Conservation (phyloP, 2,329 filamentous ascomycete genomes). For the Lecanosticta acicola region DNA sequence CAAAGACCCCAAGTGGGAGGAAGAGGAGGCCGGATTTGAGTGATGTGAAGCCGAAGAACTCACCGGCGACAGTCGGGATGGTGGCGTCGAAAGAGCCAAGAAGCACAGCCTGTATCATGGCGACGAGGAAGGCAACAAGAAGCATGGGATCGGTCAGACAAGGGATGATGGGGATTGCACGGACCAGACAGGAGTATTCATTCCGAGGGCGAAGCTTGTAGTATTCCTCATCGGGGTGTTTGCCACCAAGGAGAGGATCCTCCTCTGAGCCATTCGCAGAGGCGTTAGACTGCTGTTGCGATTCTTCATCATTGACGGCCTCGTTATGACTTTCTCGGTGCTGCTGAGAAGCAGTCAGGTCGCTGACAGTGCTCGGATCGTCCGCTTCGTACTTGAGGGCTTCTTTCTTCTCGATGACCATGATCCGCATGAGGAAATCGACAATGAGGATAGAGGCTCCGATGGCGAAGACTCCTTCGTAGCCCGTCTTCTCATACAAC, state of each 20-base stretch:
- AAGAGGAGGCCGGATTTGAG: constrained; percentile 44
- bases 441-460: constrained; percentile 50
- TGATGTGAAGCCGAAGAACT: constrained; percentile 42
- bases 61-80: constrained; percentile 40
- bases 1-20: constrained; percentile 40
- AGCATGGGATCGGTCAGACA: constrained; percentile 39
- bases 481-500: constrained; percentile 55
- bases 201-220: constrained; percentile 40
- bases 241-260: constrained; percentile 35
- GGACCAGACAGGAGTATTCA: constrained; percentile 36
- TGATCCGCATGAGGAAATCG: constrained; percentile 55
- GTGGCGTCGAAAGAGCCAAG: constrained; percentile 46
- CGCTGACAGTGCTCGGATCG: constrained; percentile 23
- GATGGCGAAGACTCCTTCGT: constrained; percentile 54
- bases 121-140: constrained; percentile 36
- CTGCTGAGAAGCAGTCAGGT: constrained; percentile 14
- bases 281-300: constrained; percentile 10
- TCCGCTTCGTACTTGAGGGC: constrained; percentile 42
- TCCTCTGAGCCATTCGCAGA: constrained; percentile 28
- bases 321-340: constrained; percentile 13
- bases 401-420: constrained; percentile 59
- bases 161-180: constrained; percentile 46
- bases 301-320: constrained; percentile 18
- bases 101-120: constrained; percentile 41
- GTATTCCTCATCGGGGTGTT: constrained; percentile 29